Percentiles rank a stretch among this genome's conserved stretches.
Conservation (phyloP, 1,284 basidiomycete species). For the Austroboletus sp. region DNA sequence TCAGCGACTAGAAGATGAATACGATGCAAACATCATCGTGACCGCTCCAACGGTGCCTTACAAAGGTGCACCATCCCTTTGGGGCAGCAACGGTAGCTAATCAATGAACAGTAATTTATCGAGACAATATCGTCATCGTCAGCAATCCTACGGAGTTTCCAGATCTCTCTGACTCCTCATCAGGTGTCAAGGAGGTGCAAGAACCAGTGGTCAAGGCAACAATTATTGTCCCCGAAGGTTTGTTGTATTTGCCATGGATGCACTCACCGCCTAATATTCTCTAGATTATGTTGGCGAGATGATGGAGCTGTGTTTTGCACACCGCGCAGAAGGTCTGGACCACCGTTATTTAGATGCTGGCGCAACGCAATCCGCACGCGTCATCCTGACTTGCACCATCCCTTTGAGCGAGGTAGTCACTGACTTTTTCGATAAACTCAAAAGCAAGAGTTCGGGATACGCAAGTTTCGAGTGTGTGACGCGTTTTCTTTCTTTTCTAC, state of each 20-base stretch:
- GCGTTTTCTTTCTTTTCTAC: neutral
- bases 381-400: slow-evolving; percentile 75
- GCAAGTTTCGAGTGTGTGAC: slow-evolving; percentile 80
- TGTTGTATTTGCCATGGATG: slow-evolving; percentile 12
- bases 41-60: slow-evolving; percentile 93
- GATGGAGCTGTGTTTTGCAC: slow-evolving; percentile 83
- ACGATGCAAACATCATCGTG: slow-evolving; percentile 82
- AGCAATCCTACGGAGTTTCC: slow-evolving; percentile 94
- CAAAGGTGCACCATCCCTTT: slow-evolving; percentile 50
- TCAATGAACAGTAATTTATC: slow-evolving; percentile 58
- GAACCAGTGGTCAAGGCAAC: slow-evolving; percentile 89
- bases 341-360: slow-evolving; percentile 72
- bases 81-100: slow-evolving; percentile 2
- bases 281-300: slow-evolving; percentile 81
- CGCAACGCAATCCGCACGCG: slow-evolving; percentile 48
- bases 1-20: slow-evolving; percentile 95
- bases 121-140: slow-evolving; percentile 61
- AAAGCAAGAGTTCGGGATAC: slow-evolving; percentile 85
- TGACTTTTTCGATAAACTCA: slow-evolving; percentile 88
- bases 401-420: slow-evolving; percentile 88
- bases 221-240: slow-evolving; percentile 87
- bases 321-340: slow-evolving; percentile 72
- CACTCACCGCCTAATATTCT: too few species aligned
- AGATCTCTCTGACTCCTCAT: slow-evolving; percentile 60
- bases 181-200: slow-evolving; percentile 66